Evolutionary conservation across 176 grass and related monocot species (phyloP).

Genomic region (Canna indica): DNA sequence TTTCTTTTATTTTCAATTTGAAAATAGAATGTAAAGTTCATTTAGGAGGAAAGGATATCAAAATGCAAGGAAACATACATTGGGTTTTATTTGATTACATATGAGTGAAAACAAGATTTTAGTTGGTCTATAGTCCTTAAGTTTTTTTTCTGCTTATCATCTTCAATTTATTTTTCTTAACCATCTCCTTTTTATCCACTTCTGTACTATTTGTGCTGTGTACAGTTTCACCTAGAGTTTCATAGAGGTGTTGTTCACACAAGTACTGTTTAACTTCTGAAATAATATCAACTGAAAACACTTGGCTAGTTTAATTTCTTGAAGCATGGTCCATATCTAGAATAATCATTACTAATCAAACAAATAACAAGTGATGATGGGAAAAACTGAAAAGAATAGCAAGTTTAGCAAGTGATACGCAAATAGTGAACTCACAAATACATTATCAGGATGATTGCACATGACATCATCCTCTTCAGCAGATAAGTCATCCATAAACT

Average conservation of each 20-base stretch:
- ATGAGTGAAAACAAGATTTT: background rate
- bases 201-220: background rate
- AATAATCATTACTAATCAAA: background rate
- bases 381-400: background rate
- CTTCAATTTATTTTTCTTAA: background rate
- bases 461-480: constrained; percentile 39
- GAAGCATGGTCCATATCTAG: background rate
- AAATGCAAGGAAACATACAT: background rate
- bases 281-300: background rate
- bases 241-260: background rate
- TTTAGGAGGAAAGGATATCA: background rate
- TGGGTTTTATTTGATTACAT: background rate
- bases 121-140: background rate
- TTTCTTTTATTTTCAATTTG: background rate
- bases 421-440: constrained; percentile 38
- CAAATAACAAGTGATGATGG: background rate
- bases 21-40: background rate
- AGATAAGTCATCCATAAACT: constrained; percentile 54
- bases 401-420: background rate
- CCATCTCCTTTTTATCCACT: background rate
- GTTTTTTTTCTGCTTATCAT: background rate
- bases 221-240: background rate
- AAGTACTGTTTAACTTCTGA: background rate
- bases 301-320: background rate
- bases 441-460: constrained; percentile 40